A percentile compares a stretch with the other conserved stretches of the same genome.
Evolutionary conservation across 257 asterid genomes (phyloP).

Genomic region (Rubia yunnanensis): DNA sequence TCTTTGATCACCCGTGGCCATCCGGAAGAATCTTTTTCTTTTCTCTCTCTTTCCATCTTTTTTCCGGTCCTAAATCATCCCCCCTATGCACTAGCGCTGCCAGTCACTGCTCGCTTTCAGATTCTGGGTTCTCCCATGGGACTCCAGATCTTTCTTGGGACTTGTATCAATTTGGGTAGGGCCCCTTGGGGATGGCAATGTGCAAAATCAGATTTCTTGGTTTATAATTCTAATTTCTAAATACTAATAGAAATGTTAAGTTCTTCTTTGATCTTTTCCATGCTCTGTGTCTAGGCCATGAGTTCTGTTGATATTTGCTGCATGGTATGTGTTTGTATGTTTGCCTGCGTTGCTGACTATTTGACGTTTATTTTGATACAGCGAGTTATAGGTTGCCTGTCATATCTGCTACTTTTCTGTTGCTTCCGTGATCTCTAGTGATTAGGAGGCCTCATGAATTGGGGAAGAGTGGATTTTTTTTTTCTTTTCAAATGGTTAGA

Average conservation of each 20-base stretch:
- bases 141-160: conserved; percentile 10
- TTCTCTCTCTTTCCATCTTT: conserved; percentile 9
- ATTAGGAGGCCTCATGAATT: conserved; percentile 16
- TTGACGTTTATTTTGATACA: conserved; percentile 5
- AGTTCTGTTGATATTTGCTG: conserved; percentile 19
- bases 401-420: conserved; percentile 8
- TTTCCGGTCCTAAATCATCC: conserved; percentile 6
- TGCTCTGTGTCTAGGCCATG: no score
- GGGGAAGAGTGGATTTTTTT: conserved; percentile 15
- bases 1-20: conserved; percentile 34
- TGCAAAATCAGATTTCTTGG: conserved; percentile 7
- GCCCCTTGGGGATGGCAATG: conserved; percentile 10
- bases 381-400: conserved; percentile 6
- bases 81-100: background rate
- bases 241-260: background rate
- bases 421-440: conserved; percentile 16
- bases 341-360: background rate
- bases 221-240: no score
- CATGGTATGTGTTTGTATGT: conserved; percentile 39
- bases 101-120: background rate
- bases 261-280: background rate
- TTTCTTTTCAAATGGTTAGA: conserved; percentile 4
- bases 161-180: conserved; percentile 29
- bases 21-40: conserved; percentile 30
- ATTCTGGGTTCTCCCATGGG: conserved; percentile 13